Percentiles rank a stretch among this genome's conserved stretches.
These are phyloP conservation scores for Psilocybe sp. DNA, from an alignment of 768 basidiomycete species.

Conservation along the genomic window DNA sequence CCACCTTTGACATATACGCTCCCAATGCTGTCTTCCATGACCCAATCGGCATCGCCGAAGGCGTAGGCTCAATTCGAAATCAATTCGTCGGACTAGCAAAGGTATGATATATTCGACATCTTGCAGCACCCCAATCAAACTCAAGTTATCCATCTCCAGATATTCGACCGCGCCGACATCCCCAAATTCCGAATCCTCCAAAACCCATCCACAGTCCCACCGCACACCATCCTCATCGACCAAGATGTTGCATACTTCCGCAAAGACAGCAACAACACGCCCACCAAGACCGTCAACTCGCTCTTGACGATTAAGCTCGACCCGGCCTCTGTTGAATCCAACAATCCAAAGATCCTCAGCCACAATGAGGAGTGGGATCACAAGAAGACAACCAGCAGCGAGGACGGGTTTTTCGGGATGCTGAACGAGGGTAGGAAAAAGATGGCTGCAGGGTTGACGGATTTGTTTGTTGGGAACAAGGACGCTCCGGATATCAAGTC, in stretches of 20 bases:
- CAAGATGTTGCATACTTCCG: conserved; percentile 46
- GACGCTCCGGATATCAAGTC: not conserved
- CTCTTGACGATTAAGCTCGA: conserved; percentile 39
- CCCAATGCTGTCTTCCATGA: conserved; percentile 42
- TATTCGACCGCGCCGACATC: conserved; percentile 42
- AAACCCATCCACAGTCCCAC: conserved; percentile 34
- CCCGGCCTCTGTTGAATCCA: conserved; percentile 12
- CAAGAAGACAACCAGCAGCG: conserved; percentile 29
- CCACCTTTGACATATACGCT: conserved; percentile 41
- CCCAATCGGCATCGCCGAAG: conserved; percentile 42
- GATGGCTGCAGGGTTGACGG: conserved; percentile 33
- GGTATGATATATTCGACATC: no score
- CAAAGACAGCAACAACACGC: conserved; percentile 30
- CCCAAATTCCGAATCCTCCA: conserved; percentile 37
- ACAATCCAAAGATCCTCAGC: conserved; percentile 26
- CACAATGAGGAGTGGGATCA: conserved; percentile 49
- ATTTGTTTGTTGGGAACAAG: conserved; percentile 25
- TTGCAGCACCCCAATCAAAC: not conserved
- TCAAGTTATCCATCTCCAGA: conserved; percentile 18
- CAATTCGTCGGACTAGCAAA: conserved; percentile 45
- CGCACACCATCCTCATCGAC: conserved; percentile 40
- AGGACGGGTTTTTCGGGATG: conserved; percentile 42
- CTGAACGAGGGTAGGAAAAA: conserved; percentile 45
- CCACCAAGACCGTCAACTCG: conserved; percentile 45
- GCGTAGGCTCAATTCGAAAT: conserved; percentile 34